Evolutionary conservation across 1,284 basidiomycete species (phyloP), one percentile per base, ranked within the genome.

Genomic region (Veloporphyrellus conicus): DNA sequence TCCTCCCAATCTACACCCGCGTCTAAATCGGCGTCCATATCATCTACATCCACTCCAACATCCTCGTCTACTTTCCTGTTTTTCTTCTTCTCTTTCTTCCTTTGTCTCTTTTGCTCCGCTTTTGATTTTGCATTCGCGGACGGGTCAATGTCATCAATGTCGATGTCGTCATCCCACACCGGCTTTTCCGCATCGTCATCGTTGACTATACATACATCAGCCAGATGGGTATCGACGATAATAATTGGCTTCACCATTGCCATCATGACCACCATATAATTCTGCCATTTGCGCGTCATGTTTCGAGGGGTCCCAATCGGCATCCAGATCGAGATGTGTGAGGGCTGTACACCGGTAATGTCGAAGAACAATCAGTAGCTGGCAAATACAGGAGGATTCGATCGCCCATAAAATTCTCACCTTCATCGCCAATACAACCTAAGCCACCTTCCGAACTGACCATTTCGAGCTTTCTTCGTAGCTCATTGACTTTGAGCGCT

Each of bases 111-210:
- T 49, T 68, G 66, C 50, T 74, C 73, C 49, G 68, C 71, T 27
- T 63, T 64, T 25, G 59, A 58, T 19, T 60, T 55, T 1, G 61
- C 56, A 7, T 57, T 60, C 20, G 66, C 61, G 11, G 68, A 60
- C 10, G 71, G 63, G 4, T 73, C 63, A 44, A 94, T 82, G 59
- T 90, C 84, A 9, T 74, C 77, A 48, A 93, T 81, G 55, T 93
- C 81, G 52, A 93, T 85, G 53, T 95, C 90, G 53, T 93, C 87
- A 27, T 90, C 86, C 93, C 93, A 97, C 0, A 70, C 70, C 5
- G 94, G 93, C 69, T 95, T 94, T 52, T 80, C 76, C 33, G 74
- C 70, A 46, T 82, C 84, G 47, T 11, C 37, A 14, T 53, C 54
- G n/a, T 54, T 47, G 4, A 16, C 59, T 60, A 33, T 20, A 36